phyloP scores from a whole-genome alignment of 2,329 filamentous ascomycete genomes.

The Paraphaeosphaeria sporulosa region DNA sequence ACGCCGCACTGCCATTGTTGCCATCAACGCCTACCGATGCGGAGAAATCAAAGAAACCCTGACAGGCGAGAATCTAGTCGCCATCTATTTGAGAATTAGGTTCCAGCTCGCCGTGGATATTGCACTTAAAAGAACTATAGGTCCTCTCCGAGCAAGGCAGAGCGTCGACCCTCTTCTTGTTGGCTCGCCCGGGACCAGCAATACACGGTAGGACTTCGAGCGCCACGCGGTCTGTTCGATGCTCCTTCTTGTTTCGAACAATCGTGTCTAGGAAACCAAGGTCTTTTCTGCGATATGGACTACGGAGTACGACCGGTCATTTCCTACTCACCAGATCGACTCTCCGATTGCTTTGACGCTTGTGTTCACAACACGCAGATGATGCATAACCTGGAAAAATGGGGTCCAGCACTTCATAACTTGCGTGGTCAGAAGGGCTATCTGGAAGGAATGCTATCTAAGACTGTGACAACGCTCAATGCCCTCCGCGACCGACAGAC shows the following conservation, averaged over 20 bases:
- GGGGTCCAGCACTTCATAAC: slow-evolving; percentile 21
- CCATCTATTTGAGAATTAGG: no score
- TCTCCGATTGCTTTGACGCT: slow-evolving; percentile 21
- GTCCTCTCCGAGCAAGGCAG: background rate
- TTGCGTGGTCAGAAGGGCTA: slow-evolving; percentile 33
- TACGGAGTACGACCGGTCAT: slow-evolving; percentile 15
- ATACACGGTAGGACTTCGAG: background rate
- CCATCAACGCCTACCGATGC: background rate
- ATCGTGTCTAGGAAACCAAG: background rate
- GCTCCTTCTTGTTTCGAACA: background rate
- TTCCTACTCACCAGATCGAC: slow-evolving; percentile 11
- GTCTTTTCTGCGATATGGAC: slow-evolving; percentile 18
- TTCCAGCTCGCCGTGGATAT: background rate
- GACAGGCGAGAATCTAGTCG: background rate
- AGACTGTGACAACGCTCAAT: slow-evolving; percentile 41
- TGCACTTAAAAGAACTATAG: background rate
- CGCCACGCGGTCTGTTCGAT: background rate
- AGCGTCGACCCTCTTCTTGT: background rate
- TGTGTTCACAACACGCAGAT: slow-evolving; percentile 17
- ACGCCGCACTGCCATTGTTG: slow-evolving; percentile 13
- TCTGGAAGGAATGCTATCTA: slow-evolving; percentile 39
- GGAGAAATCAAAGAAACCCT: slow-evolving; percentile 6
- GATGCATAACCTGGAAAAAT: slow-evolving; percentile 18
- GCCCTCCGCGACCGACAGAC: slow-evolving; percentile 42
- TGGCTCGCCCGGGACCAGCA: background rate